Percentiles rank a stretch among this genome's conserved stretches.
Conservation (phyloP, 768 basidiomycete species). For the Tubosaeta brunneosetosa region DNA sequence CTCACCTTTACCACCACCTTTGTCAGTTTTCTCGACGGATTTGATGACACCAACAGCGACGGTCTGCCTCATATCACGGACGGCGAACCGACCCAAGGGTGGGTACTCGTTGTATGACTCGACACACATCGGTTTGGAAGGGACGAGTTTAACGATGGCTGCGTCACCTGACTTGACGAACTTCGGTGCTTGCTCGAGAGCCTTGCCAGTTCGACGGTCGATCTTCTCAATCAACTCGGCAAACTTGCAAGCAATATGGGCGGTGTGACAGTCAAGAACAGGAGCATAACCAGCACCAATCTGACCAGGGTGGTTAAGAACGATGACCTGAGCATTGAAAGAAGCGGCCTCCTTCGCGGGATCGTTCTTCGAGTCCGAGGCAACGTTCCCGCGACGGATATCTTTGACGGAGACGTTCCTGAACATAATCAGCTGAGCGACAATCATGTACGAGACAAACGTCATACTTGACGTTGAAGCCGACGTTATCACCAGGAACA, state of each 20-base stretch:
- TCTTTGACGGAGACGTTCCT: slow-evolving; percentile 99
- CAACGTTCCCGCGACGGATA: slow-evolving; percentile 99
- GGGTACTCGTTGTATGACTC: slow-evolving; percentile 97
- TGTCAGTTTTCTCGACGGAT: slow-evolving; percentile 93
- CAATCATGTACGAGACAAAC: slow-evolving; percentile 2
- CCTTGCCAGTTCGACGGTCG: slow-evolving; percentile 96
- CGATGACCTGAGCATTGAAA: slow-evolving; percentile 99
- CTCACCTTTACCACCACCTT: slow-evolving; percentile 78
- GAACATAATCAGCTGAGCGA: slow-evolving; percentile 8
- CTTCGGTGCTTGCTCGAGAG: slow-evolving; percentile 83
- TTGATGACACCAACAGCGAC: slow-evolving; percentile 99
- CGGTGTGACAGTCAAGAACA: slow-evolving; percentile 99
- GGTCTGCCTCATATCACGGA: slow-evolving; percentile 99
- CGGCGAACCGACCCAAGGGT: slow-evolving; percentile 98
- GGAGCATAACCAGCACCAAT: slow-evolving; percentile 99
- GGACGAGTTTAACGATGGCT: slow-evolving; percentile 95
- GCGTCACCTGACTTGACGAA: slow-evolving; percentile 99
- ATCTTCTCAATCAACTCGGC: slow-evolving; percentile 98
- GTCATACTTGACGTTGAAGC: slow-evolving; percentile 94
- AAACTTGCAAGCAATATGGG: slow-evolving; percentile 99
- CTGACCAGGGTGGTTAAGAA: slow-evolving; percentile 99
- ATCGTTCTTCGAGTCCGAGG: slow-evolving; percentile 99
- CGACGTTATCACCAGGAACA: slow-evolving; percentile 97
- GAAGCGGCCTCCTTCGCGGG: slow-evolving; percentile 99
- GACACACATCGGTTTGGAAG: slow-evolving; percentile 94